Evolutionary conservation across 106 monocot genomes (phyloP).

Genomic region (Dendrobium huoshanense): DNA sequence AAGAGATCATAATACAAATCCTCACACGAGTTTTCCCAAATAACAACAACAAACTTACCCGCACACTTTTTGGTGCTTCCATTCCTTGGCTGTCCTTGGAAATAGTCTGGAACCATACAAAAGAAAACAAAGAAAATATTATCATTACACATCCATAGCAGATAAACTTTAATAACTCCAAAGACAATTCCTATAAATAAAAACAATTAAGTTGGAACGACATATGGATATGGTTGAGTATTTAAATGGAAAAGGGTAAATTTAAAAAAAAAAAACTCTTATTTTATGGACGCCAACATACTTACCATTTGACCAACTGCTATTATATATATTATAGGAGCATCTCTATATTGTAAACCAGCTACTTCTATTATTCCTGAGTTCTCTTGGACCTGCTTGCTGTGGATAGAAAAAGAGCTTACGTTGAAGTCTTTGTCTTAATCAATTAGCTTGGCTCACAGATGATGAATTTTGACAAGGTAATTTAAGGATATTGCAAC

Average conservation of each 20-base stretch:
- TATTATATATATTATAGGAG: constrained; percentile 24
- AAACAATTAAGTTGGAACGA: not conserved
- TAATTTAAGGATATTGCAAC: not conserved
- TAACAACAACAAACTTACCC: constrained; percentile 32
- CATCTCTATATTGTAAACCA: constrained; percentile 27
- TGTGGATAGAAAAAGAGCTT: not conserved
- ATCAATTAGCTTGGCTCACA: not conserved
- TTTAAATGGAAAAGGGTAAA: not conserved
- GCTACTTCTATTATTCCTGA: constrained; percentile 25
- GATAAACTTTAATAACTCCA: not conserved
- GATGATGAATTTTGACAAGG: not conserved
- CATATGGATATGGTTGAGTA: not conserved
- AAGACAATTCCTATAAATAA: not conserved
- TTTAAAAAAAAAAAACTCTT: not conserved
- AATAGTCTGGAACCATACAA: constrained; percentile 37
- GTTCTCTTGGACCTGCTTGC: constrained; percentile 32
- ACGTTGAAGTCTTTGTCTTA: not conserved
- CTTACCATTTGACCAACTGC: constrained; percentile 45
- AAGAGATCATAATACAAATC: not conserved
- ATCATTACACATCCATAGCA: not conserved
- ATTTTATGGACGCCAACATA: not conserved
- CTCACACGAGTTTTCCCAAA: not conserved
- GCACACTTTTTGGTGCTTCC: constrained; percentile 58
- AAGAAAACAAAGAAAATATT: not conserved
- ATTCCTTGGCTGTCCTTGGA: constrained; percentile 82